Conservation (phyloP, 768 basidiomycete species). For the Hydnomerulius pinastri region DNA sequence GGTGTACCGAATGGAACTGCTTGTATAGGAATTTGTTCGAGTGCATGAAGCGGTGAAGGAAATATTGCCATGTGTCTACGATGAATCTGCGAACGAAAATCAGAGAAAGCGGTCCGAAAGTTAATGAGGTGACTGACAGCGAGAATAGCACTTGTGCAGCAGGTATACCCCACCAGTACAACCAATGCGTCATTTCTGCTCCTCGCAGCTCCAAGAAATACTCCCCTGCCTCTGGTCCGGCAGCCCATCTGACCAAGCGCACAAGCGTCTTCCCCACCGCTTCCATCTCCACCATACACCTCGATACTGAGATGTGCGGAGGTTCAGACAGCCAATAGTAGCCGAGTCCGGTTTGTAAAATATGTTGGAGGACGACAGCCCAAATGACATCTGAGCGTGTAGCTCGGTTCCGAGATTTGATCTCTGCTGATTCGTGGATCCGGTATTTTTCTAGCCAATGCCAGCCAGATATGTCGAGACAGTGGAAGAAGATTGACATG, state of each 20-base stretch:
- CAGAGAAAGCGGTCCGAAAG: slow-evolving; percentile 1
- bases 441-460: slow-evolving; percentile 80
- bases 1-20: slow-evolving; percentile 91
- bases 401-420: slow-evolving; percentile 71
- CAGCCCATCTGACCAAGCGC: slow-evolving; percentile 34
- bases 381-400: slow-evolving; percentile 69
- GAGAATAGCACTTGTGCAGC: slow-evolving; percentile 69
- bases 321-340: slow-evolving; percentile 60
- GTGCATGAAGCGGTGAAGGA: slow-evolving; percentile 92
- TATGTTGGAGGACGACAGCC: slow-evolving; percentile 86
- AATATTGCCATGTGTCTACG: slow-evolving; percentile 99
- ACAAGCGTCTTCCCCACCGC: slow-evolving; percentile 42
- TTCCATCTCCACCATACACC: slow-evolving; percentile 48
- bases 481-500: slow-evolving; percentile 77
- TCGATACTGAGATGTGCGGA: slow-evolving; percentile 28
- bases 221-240: slow-evolving; percentile 44
- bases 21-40: slow-evolving; percentile 88
- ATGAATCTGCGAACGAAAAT: slow-evolving; percentile 59
- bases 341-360: slow-evolving; percentile 79
- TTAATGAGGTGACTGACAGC: slow-evolving; percentile 61
- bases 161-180: slow-evolving; percentile 96
- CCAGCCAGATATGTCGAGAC: slow-evolving; percentile 76
- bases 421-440: slow-evolving; percentile 86
- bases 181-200: slow-evolving; percentile 52
- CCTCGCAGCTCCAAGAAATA: slow-evolving; percentile 39